Evolutionary conservation across 2,329 filamentous ascomycete genomes (phyloP).

Genomic region (Phoma sp.): DNA sequence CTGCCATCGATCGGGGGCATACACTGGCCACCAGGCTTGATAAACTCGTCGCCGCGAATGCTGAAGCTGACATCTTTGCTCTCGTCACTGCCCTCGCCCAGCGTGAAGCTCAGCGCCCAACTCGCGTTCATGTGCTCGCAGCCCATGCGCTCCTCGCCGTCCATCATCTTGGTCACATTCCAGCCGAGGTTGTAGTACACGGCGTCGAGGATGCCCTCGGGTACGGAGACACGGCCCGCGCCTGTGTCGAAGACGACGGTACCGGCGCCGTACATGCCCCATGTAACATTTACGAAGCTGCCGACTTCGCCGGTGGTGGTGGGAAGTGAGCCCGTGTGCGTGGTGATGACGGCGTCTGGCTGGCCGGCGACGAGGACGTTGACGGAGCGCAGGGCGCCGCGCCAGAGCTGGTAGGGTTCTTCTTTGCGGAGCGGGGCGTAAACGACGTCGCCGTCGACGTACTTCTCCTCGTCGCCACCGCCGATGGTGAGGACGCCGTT

Average conservation of each 20-base stretch:
- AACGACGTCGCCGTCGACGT: constrained; percentile 69
- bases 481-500: constrained; percentile 28
- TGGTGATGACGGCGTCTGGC: constrained; percentile 14
- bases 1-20: constrained; percentile 26
- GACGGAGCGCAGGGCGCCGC: constrained; percentile 22
- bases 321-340: constrained; percentile 11
- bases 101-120: constrained; percentile 25
- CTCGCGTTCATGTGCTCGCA: constrained; percentile 27
- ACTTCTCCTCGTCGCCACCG: constrained; percentile 59
- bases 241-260: constrained; percentile 28
- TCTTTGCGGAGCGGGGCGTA: constrained; percentile 22
- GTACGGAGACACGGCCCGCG: constrained; percentile 24
- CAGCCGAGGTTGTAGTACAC: constrained; percentile 31
- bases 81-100: constrained; percentile 19
- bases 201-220: constrained; percentile 12
- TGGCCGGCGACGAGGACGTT: constrained; percentile 15
- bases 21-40: constrained; percentile 14
- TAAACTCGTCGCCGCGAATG: constrained; percentile 24
- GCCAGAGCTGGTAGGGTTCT: constrained; percentile 25
- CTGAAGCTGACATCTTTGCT: constrained; percentile 21
- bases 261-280: constrained; percentile 2
- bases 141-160: constrained; percentile 20
- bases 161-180: constrained; percentile 22
- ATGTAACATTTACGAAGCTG: constrained; percentile 18
- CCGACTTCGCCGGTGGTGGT: constrained; percentile 3